Conservation (phyloP, 768 basidiomycete species). For the Termitomyces sp. region DNA sequence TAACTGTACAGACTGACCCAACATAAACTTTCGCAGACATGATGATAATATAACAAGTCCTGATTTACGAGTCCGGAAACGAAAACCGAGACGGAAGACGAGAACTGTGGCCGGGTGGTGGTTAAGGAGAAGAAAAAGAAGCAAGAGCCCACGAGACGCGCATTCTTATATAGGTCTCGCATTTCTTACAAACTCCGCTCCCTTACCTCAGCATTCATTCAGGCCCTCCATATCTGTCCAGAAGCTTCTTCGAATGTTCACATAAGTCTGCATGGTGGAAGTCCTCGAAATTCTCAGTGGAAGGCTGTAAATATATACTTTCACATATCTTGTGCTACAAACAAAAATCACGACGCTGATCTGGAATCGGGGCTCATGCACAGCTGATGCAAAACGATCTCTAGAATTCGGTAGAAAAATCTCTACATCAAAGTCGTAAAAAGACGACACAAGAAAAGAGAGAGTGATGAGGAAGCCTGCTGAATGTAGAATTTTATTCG, state of each 20-base stretch:
- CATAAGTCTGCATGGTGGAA: no score
- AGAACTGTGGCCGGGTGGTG: conserved; percentile 36
- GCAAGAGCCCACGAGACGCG: conserved; percentile 21
- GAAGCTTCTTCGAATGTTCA: conserved; percentile 9
- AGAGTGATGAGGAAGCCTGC: conserved; percentile 3
- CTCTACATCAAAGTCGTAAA: background rate
- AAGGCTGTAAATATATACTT: background rate
- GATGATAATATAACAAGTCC: conserved; percentile 51
- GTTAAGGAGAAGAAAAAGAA: conserved; percentile 39
- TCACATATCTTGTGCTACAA: conserved; percentile 6
- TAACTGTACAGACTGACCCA: conserved; percentile 79
- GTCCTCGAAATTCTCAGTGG: no score
- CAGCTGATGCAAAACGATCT: background rate
- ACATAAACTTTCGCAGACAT: conserved; percentile 89
- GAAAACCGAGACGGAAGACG: conserved; percentile 50
- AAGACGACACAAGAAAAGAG: background rate
- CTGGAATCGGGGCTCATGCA: background rate
- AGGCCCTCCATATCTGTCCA: background rate
- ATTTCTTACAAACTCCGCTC: conserved; percentile 47
- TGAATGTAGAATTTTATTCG: conserved; percentile 1
- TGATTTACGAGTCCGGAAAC: conserved; percentile 46
- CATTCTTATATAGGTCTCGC: conserved; percentile 34
- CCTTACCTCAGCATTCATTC: conserved; percentile 15
- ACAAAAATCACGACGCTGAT: background rate
- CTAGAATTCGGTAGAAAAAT: background rate